These are phyloP conservation scores for Globisporangium barbulae DNA, from an alignment of 352 stramenopile genomes.

Conservation along the genomic window DNA sequence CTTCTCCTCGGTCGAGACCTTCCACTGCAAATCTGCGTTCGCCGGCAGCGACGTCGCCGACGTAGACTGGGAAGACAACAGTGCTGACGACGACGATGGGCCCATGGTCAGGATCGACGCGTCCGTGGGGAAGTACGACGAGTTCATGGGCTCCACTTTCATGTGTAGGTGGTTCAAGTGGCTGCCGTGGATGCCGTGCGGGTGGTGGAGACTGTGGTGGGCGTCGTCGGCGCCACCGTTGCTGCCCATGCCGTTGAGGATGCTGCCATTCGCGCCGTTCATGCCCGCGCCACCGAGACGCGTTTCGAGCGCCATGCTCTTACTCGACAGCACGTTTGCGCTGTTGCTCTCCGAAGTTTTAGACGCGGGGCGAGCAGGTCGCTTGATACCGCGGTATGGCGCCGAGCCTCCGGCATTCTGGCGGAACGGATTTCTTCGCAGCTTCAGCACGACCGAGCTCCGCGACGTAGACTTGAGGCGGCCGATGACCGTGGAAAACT, in stretches of 20 bases:
- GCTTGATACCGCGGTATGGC: conserved; percentile 60
- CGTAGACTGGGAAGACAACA: conserved; percentile 7
- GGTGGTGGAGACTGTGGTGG: conserved; percentile 6
- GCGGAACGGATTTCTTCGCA: conserved; percentile 76
- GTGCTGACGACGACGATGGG: conserved; percentile 23
- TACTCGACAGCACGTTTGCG: conserved; percentile 69
- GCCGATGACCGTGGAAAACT: conserved; percentile 82
- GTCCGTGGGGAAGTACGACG: conserved; percentile 65
- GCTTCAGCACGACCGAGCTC: conserved; percentile 78
- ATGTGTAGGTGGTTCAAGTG: conserved; percentile 39
- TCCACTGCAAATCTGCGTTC: conserved; percentile 31
- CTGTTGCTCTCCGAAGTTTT: conserved; percentile 70
- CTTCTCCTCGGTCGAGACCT: conserved; percentile 53
- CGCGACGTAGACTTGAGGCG: conserved; percentile 74
- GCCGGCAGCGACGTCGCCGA: conserved; percentile 18
- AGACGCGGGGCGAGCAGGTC: conserved; percentile 39
- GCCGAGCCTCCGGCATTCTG: conserved; percentile 53
- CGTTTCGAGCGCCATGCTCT: conserved; percentile 67
- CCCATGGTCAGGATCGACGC: conserved; percentile 60
- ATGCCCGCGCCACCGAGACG: conserved; percentile 42
- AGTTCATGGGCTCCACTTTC: conserved; percentile 65
- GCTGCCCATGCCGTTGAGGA: conserved; percentile 19
- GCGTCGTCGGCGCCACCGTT: conserved; percentile 14
- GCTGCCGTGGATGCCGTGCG: conserved; percentile 2
- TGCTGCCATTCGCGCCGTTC: conserved; percentile 27